phyloP scores from a whole-genome alignment of 2,329 filamentous ascomycete genomes.

The Trichoderma hamatum region DNA sequence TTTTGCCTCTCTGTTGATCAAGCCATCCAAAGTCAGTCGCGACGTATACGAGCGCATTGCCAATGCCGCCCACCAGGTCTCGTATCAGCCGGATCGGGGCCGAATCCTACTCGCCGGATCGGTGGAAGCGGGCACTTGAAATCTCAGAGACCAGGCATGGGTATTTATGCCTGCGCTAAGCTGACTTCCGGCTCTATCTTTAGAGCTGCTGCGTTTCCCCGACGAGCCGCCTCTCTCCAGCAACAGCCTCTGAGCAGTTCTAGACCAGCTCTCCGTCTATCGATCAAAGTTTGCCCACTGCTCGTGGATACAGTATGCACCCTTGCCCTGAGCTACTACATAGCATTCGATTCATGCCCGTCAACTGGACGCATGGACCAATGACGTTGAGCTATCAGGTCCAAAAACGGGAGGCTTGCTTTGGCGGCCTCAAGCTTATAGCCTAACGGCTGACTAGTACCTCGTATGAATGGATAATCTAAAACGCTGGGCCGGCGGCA shows the following conservation, averaged over 20 bases:
- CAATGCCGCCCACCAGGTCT: not conserved
- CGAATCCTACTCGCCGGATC: not conserved
- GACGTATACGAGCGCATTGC: not conserved
- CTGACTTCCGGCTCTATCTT: constrained; percentile 14
- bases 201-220: constrained; percentile 2
- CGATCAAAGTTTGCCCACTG: not conserved
- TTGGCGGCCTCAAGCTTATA: constrained; percentile 3
- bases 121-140: constrained; percentile 9
- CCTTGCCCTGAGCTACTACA: not conserved
- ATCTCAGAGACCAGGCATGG: not conserved
- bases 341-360: not conserved
- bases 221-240: not conserved
- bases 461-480: constrained; percentile 17
- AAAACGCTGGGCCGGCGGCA: not conserved
- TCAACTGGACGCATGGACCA: not conserved
- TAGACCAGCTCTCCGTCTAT: constrained; percentile 5
- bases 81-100: constrained; percentile 8
- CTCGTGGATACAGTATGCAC: constrained; percentile 2
- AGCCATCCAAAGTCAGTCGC: not conserved
- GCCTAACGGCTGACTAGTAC: constrained; percentile 12
- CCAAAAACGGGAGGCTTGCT: constrained; percentile 18
- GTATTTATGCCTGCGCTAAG: not conserved
- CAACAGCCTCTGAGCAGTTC: not conserved
- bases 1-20: not conserved
- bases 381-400: not conserved